Percentiles rank a stretch among this genome's conserved stretches.
phyloP scores from a whole-genome alignment of 2,329 filamentous ascomycete genomes.

The Colletotrichum cuscutae region DNA sequence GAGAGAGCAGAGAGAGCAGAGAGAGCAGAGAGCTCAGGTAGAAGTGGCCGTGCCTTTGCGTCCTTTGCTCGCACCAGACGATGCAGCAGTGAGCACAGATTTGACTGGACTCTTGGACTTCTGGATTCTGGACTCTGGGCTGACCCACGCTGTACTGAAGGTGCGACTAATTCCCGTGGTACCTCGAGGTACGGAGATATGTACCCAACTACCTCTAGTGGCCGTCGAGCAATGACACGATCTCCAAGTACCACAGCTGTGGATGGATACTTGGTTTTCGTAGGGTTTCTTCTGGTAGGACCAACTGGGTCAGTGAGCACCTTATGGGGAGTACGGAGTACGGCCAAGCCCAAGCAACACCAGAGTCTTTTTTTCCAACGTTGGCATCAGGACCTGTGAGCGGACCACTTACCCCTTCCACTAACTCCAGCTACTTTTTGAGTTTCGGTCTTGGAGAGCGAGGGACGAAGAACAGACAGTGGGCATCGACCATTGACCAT shows the following conservation, averaged over 20 bases:
- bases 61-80: background rate
- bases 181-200: background rate
- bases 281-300: constrained; percentile 7
- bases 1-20: too few relatives aligned
- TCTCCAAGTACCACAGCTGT: background rate
- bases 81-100: constrained; percentile 1
- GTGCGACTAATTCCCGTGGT: background rate
- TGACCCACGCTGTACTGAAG: background rate
- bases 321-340: too few relatives aligned
- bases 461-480: constrained; percentile 30
- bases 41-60: constrained; percentile 9
- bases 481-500: background rate
- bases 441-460: background rate
- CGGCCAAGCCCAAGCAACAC: background rate
- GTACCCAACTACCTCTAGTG: constrained; percentile 19
- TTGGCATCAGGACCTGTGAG: background rate
- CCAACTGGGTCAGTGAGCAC: constrained; percentile 11
- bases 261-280: constrained; percentile 14
- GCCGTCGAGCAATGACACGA: background rate
- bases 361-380: background rate
- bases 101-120: background rate
- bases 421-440: constrained; percentile 8
- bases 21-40: background rate
- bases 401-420: constrained; percentile 12
- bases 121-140: too few relatives aligned